Percentiles rank a stretch among this genome's conserved stretches.
Conservation (phyloP, 176 grass and related monocot species). For the Poa annua region DNA sequence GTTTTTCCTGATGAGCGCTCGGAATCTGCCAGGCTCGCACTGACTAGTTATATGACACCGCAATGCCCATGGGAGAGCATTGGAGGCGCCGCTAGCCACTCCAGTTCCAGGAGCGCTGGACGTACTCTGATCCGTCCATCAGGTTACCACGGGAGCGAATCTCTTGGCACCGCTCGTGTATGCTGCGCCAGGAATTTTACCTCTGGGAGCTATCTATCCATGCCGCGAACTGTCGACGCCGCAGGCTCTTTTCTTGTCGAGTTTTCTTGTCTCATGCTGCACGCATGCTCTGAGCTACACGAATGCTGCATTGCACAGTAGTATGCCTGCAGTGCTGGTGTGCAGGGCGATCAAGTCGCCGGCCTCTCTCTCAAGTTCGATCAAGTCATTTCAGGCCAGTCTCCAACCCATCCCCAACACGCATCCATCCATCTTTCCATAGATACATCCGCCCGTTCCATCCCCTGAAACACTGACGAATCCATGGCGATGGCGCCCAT, state of each 20-base stretch:
- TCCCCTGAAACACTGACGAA: not conserved
- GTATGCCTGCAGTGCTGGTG: not conserved
- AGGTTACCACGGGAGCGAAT: constrained; percentile 12
- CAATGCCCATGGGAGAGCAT: not conserved
- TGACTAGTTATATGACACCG: not conserved
- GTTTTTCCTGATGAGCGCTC: no score
- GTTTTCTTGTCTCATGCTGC: constrained; percentile 23
- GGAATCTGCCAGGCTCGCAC: not conserved
- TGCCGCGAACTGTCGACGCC: not conserved
- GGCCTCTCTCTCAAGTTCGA: not conserved
- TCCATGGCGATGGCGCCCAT: not conserved
- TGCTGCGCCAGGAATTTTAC: constrained; percentile 19
- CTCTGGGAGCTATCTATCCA: not conserved
- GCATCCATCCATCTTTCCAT: constrained; percentile 28
- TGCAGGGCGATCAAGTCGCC: constrained; percentile 16
- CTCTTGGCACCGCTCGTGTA: not conserved
- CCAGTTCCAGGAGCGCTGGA: not conserved
- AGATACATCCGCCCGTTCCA: not conserved
- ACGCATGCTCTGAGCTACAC: not conserved
- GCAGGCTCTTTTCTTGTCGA: constrained; percentile 50
- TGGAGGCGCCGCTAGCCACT: no score
- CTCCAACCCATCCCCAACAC: constrained; percentile 33
- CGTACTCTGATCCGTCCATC: not conserved
- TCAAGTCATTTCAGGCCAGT: constrained; percentile 33
- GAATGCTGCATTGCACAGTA: not conserved